phyloP scores from a whole-genome alignment of 306 rosid genomes.

The Hippophae rhamnoides region DNA sequence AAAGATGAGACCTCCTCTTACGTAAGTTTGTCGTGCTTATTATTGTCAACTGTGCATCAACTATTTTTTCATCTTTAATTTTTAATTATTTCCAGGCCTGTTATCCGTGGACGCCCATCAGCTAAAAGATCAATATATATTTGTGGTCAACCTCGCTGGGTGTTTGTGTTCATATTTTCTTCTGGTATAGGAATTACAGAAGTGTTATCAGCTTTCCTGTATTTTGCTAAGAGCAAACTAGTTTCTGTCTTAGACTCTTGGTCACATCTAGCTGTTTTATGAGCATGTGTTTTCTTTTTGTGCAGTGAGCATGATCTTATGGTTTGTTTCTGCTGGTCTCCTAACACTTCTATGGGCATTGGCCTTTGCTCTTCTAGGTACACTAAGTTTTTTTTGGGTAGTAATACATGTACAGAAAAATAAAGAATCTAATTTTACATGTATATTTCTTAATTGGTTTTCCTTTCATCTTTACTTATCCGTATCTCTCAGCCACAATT shows the following conservation, averaged over 20 bases:
- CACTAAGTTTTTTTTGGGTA: neutral
- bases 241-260: neutral
- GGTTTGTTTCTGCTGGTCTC: constrained; percentile 86
- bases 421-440: constrained; percentile 3
- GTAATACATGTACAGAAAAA: neutral
- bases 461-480: neutral
- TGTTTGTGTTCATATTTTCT: constrained; percentile 62
- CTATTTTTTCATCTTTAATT: constrained; percentile 12
- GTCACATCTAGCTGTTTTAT: constrained; percentile 1
- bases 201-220: constrained; percentile 2
- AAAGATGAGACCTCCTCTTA: constrained; percentile 94
- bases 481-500: constrained; percentile 50
- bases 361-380: constrained; percentile 84
- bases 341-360: constrained; percentile 73
- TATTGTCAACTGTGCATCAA: constrained; percentile 1
- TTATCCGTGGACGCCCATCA: constrained; percentile 96
- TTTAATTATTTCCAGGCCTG: constrained; percentile 65
- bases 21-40: constrained; percentile 48
- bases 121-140: constrained; percentile 77
- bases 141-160: constrained; percentile 94
- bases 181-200: constrained; percentile 44
- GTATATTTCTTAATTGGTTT: constrained; percentile 13
- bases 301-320: constrained; percentile 68
- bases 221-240: constrained; percentile 9
- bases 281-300: constrained; percentile 3